Evolutionary conservation across 495 filamentous ascomycete genomes (phyloP).

Genomic region (Penicillium taxi): DNA sequence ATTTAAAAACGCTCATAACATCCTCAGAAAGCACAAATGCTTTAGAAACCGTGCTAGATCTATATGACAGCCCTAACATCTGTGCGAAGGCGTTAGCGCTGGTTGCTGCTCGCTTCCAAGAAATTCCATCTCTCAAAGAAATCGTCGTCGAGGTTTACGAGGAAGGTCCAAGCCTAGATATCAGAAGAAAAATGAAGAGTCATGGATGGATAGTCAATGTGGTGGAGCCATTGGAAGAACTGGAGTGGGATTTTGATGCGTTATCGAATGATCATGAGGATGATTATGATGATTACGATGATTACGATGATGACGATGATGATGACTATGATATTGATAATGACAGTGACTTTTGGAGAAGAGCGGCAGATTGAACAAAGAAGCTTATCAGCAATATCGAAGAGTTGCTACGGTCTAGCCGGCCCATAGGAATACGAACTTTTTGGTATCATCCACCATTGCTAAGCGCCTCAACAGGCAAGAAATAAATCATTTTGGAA

Average conservation of each 20-base stretch:
- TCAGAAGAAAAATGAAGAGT: slow-evolving; percentile 10
- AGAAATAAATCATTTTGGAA: too few relatives aligned
- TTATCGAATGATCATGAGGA: slow-evolving; percentile 1
- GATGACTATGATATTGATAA: slow-evolving; percentile 11
- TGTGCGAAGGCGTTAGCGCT: slow-evolving; percentile 4
- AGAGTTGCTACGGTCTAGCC: too few relatives aligned
- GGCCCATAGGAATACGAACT: too few relatives aligned
- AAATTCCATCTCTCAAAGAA: slow-evolving; percentile 7
- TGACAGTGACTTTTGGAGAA: too few relatives aligned
- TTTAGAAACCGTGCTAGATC: neutral
- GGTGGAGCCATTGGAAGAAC: slow-evolving; percentile 4
- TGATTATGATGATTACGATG: too few relatives aligned
- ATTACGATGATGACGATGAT: slow-evolving; percentile 5
- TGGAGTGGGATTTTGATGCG: neutral
- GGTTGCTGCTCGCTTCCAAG: slow-evolving; percentile 5
- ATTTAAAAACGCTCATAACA: slow-evolving; percentile 4
- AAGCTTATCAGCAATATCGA: too few relatives aligned
- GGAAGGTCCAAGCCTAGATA: slow-evolving; percentile 5
- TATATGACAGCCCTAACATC: slow-evolving; percentile 4
- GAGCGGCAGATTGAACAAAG: too few relatives aligned
- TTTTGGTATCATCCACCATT: too few relatives aligned
- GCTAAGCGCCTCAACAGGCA: too few relatives aligned
- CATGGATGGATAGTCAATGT: slow-evolving; percentile 8
- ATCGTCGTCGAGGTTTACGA: slow-evolving; percentile 6
- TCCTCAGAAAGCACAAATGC: neutral